Evolutionary conservation across 495 filamentous ascomycete genomes (phyloP), one percentile per base, ranked within the genome.

Genomic region (Penicillium lividum): DNA sequence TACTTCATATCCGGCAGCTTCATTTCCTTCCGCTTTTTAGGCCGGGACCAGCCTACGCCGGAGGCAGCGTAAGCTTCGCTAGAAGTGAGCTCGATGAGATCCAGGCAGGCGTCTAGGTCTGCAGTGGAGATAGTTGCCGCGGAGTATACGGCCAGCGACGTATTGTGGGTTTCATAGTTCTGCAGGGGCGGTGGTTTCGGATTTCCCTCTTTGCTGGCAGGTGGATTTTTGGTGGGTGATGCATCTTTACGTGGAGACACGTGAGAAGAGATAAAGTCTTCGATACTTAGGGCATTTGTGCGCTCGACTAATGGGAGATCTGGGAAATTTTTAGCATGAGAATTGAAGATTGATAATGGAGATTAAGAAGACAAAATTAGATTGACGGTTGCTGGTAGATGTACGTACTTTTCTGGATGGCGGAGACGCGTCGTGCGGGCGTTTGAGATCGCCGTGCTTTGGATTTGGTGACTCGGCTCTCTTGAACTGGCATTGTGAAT

Each of bases 11-110:
- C 89, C 0, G 81, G 77, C 3, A 92, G 78, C 42, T 72, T 74
- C 91, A 96, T 96, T 76, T 97, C 92, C 56, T 78, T 77, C 31
- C 71, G 65, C 71, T 97, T 97, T 40, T 82, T 82, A 3, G 57
- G 54, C 0, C 89, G 82, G 10, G 85, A 85, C 92, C 92, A 97
- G 47, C 88, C 88, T 1, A 54, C 57, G 29, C 77, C 72, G 0
- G 89, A 91, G 13, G 75, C 63, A 45, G 82, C 79, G 68, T 97
- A 97, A 57, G 85, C 85, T 5, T 70, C 60, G 3, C 75, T 67
- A 52, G 89, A 92, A 0, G 90, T 92, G n/a, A 73, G 69, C 66
- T 86, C 81, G 59, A 97, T 80, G 16, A 97, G 78, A 28, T 73
- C 55, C 68, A 90, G 89, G 71, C 92, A 96, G 1, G 81, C 79